phyloP scores from a whole-genome alignment of 495 filamentous ascomycete species.

The Tuber microsphaerosporum region DNA sequence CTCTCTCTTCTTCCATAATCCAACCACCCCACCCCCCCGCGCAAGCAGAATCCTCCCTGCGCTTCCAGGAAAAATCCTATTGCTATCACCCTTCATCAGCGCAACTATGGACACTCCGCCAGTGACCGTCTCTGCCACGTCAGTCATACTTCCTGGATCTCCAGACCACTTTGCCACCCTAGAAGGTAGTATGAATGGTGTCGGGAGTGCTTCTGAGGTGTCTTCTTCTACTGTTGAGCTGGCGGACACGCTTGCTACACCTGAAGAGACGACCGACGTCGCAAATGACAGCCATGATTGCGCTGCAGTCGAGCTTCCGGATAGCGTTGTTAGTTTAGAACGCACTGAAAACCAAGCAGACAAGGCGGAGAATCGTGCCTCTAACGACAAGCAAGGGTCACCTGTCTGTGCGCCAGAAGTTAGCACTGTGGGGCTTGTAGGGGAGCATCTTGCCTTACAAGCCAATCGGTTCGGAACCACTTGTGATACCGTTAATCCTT shows the following conservation, averaged over 20 bases:
- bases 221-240: neutral
- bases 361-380: neutral
- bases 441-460: neutral
- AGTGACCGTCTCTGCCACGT: neutral
- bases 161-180: neutral
- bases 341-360: neutral
- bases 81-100: neutral
- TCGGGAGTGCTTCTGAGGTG: neutral
- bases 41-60: neutral
- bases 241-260: neutral
- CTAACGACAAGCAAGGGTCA: neutral
- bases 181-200: neutral
- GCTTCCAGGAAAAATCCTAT: neutral
- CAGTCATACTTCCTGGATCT: neutral
- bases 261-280: neutral
- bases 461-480: neutral
- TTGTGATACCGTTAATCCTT: neutral
- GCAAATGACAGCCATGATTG: neutral
- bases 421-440: neutral
- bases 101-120: neutral
- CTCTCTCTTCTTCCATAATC: too few relatives aligned
- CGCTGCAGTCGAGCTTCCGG: neutral
- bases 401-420: neutral
- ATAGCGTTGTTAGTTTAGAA: neutral
- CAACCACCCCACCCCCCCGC: neutral